These are phyloP conservation scores for Aspergillus vadensis DNA, from an alignment of 2,329 filamentous ascomycete species.

Conservation along the genomic window DNA sequence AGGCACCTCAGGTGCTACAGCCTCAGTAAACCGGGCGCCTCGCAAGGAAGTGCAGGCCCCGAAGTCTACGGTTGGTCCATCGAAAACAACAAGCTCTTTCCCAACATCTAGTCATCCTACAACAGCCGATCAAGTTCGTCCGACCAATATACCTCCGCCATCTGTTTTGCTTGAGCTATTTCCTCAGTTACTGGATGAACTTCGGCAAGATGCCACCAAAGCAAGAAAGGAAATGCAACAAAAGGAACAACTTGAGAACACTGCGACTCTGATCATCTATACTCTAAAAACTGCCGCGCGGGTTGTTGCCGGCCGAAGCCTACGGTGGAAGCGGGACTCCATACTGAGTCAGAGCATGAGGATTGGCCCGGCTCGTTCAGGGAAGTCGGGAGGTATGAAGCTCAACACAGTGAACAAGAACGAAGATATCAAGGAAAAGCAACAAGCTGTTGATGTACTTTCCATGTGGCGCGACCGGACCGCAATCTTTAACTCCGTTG, in stretches of 20 bases:
- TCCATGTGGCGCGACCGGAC: slow-evolving; percentile 74
- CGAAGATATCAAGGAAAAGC: slow-evolving; percentile 79
- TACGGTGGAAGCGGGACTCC: slow-evolving; percentile 88
- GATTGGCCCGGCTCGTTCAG: slow-evolving; percentile 72
- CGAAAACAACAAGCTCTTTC: background rate
- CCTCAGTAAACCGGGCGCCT: background rate
- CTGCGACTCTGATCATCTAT: slow-evolving; percentile 30
- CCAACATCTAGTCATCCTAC: background rate
- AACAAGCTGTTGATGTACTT: slow-evolving; percentile 78
- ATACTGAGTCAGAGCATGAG: slow-evolving; percentile 84
- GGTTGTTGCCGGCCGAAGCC: slow-evolving; percentile 79
- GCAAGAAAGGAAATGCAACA: slow-evolving; percentile 62
- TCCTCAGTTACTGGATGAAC: slow-evolving; percentile 67
- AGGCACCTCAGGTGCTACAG: slow-evolving; percentile 13
- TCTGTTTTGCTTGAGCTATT: slow-evolving; percentile 79
- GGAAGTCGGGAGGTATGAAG: slow-evolving; percentile 83
- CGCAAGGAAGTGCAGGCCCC: background rate
- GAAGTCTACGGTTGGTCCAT: background rate
- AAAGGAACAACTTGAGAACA: slow-evolving; percentile 18
- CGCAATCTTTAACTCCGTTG: slow-evolving; percentile 70
- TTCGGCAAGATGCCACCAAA: slow-evolving; percentile 66
- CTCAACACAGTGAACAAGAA: slow-evolving; percentile 80
- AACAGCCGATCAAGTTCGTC: slow-evolving; percentile 53
- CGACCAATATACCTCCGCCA: slow-evolving; percentile 86
- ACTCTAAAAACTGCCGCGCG: slow-evolving; percentile 65